Conservation (phyloP, 78 protist genomes). For the Dictyostelium intermedium region DNA sequence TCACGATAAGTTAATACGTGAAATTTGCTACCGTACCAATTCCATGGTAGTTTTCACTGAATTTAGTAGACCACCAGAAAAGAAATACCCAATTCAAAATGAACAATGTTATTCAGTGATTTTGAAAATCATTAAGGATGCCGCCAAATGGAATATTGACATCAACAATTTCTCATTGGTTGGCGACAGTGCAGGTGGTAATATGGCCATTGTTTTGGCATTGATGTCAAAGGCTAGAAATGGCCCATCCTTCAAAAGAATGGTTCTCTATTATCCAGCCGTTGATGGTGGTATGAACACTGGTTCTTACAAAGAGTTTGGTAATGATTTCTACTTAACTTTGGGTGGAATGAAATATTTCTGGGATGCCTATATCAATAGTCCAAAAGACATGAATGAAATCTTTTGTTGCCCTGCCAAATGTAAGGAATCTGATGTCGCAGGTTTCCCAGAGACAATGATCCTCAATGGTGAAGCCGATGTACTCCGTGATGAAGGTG, state of each 20-base stretch:
- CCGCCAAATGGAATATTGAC: neutral
- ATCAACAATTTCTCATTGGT: neutral
- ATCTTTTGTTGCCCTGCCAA: neutral
- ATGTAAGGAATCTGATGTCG: neutral
- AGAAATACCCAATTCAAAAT: neutral
- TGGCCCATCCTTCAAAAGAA: neutral
- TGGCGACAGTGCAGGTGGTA: conserved; percentile 36
- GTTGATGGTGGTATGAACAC: neutral
- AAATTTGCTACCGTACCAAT: conserved; percentile 2
- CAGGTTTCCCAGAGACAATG: conserved; percentile 14
- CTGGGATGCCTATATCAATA: neutral
- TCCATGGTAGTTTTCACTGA: neutral
- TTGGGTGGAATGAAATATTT: conserved; percentile 11
- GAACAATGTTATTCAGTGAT: conserved; percentile 1
- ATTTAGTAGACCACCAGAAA: neutral
- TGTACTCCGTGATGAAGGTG: conserved; percentile 38
- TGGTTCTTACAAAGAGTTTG: neutral
- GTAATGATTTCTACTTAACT: neutral
- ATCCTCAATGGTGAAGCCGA: conserved; percentile 20
- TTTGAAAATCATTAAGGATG: neutral
- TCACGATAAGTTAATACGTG: conserved; percentile 11
- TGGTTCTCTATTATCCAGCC: conserved; percentile 10
- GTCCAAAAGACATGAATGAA: neutral
- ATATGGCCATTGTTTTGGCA: neutral
- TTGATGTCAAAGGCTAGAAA: neutral